Evolutionary conservation across 2,329 filamentous ascomycete genomes (phyloP).

Genomic region (Parafenestella ontariensis): DNA sequence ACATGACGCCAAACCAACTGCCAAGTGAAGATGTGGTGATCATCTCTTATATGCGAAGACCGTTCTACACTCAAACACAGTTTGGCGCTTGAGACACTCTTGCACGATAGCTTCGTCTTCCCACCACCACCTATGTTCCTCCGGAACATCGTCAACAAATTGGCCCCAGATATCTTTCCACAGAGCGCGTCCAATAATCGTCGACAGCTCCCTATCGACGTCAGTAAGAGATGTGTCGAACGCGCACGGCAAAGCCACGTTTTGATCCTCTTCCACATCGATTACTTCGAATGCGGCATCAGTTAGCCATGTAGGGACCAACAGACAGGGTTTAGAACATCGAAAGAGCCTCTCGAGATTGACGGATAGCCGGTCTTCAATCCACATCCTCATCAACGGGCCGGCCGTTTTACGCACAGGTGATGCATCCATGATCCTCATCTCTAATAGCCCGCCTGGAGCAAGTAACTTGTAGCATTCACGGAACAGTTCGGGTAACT

Average conservation of each 20-base stretch:
- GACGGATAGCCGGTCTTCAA: slow-evolving; percentile 66
- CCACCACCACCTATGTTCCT: slow-evolving; percentile 49
- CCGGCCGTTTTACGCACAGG: slow-evolving; percentile 65
- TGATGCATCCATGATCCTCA: slow-evolving; percentile 69
- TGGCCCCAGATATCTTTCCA: slow-evolving; percentile 50
- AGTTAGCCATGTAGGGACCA: slow-evolving; percentile 66
- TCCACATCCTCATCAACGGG: slow-evolving; percentile 65
- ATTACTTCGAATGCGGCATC: slow-evolving; percentile 58
- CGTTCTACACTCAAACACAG: slow-evolving; percentile 47
- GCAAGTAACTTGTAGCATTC: slow-evolving; percentile 65
- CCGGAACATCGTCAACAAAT: slow-evolving; percentile 41
- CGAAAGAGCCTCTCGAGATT: slow-evolving; percentile 66
- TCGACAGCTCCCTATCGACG: slow-evolving; percentile 42
- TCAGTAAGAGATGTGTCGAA: slow-evolving; percentile 24
- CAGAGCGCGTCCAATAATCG: slow-evolving; percentile 42
- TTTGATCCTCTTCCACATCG: slow-evolving; percentile 25
- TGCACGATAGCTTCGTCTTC: slow-evolving; percentile 46
- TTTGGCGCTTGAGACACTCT: slow-evolving; percentile 45
- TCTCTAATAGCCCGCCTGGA: slow-evolving; percentile 63
- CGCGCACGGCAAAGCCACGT: slow-evolving; percentile 41
- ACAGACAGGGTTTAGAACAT: slow-evolving; percentile 65
- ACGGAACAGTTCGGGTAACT: slow-evolving; percentile 63
- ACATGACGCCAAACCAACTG: background rate
- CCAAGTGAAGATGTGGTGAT: background rate
- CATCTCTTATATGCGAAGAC: slow-evolving; percentile 45